These are phyloP conservation scores for Ustilago lituana DNA, from an alignment of 1,284 basidiomycete genomes.

Conservation along the genomic window DNA sequence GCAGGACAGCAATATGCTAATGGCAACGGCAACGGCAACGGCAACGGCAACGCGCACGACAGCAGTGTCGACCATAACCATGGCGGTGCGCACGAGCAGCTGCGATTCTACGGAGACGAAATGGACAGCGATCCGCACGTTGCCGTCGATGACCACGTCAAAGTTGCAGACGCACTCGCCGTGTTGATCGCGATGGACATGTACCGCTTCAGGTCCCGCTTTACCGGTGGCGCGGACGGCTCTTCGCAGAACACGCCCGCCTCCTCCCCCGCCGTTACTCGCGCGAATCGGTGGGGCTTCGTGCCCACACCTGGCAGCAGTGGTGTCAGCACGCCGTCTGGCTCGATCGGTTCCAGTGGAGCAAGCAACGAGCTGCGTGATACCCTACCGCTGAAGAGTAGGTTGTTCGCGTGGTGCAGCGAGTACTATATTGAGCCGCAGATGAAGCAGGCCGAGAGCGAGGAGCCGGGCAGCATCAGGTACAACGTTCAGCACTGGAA, in stretches of 20 bases:
- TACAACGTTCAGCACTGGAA: conserved; percentile 98
- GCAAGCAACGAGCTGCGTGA: conserved; percentile 58
- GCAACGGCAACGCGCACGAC: conserved; percentile 16
- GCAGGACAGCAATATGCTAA: conserved; percentile 12
- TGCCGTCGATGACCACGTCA: conserved; percentile 42
- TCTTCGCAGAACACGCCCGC: conserved; percentile 47
- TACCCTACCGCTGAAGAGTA: conserved; percentile 84
- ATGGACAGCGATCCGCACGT: conserved; percentile 30
- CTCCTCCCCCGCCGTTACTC: conserved; percentile 39
- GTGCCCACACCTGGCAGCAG: conserved; percentile 34
- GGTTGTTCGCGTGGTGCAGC: conserved; percentile 93
- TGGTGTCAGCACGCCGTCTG: conserved; percentile 31
- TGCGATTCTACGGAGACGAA: conserved; percentile 34
- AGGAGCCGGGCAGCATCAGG: conserved; percentile 90
- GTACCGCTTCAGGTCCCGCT: conserved; percentile 53
- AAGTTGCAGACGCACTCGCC: conserved; percentile 57
- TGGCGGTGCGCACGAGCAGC: conserved; percentile 13
- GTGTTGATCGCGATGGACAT: conserved; percentile 63
- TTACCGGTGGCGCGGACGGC: conserved; percentile 26
- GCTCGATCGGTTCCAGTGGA: conserved; percentile 24
- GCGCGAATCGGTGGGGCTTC: conserved; percentile 41
- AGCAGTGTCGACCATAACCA: conserved; percentile 5
- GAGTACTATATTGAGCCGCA: conserved; percentile 97
- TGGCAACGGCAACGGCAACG: conserved; percentile 18
- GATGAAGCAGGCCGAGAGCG: conserved; percentile 79